phyloP scores from a whole-genome alignment of 2,329 filamentous ascomycete species.

The Salinomyces thailandicus region DNA sequence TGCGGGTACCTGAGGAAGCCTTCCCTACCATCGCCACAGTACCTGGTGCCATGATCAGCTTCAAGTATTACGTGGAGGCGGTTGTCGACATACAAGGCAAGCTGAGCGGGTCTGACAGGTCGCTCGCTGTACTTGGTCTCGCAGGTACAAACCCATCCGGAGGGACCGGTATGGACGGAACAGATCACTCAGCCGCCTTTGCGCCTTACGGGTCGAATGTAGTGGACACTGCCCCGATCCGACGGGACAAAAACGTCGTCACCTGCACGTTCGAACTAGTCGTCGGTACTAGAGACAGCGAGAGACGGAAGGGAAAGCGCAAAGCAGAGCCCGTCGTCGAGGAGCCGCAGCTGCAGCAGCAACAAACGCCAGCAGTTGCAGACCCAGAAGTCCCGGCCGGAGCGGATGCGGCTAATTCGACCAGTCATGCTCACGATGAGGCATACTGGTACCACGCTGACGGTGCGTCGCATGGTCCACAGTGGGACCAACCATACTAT shows the following conservation, averaged over 20 bases:
- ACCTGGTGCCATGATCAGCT: conserved; percentile 87
- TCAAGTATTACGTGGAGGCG: conserved; percentile 88
- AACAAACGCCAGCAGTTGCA: not conserved
- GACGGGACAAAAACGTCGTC: conserved; percentile 86
- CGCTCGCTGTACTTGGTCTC: conserved; percentile 15
- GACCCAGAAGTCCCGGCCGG: conserved; percentile 1
- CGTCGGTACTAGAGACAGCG: conserved; percentile 74
- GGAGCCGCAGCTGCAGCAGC: not conserved
- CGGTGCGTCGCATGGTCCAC: not conserved
- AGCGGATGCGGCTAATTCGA: too few relatives aligned
- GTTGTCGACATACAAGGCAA: conserved; percentile 87
- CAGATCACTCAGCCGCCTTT: conserved; percentile 6
- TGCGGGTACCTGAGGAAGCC: conserved; percentile 78
- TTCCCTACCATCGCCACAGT: conserved; percentile 88
- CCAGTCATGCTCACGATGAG: not conserved
- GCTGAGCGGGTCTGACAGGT: conserved; percentile 60
- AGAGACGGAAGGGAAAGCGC: conserved; percentile 41
- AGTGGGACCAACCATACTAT: conserved; percentile 1
- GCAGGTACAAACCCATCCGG: conserved; percentile 4
- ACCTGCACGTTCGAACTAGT: conserved; percentile 76
- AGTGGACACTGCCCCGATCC: conserved; percentile 74
- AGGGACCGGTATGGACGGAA: conserved; percentile 4
- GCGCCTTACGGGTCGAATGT: conserved; percentile 45
- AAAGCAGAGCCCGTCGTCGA: conserved; percentile 22
- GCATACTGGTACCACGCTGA: conserved; percentile 2